phyloP scores from a whole-genome alignment of 192 early-diverging fungal genomes.

The Fimicolochytrium jonesii region DNA sequence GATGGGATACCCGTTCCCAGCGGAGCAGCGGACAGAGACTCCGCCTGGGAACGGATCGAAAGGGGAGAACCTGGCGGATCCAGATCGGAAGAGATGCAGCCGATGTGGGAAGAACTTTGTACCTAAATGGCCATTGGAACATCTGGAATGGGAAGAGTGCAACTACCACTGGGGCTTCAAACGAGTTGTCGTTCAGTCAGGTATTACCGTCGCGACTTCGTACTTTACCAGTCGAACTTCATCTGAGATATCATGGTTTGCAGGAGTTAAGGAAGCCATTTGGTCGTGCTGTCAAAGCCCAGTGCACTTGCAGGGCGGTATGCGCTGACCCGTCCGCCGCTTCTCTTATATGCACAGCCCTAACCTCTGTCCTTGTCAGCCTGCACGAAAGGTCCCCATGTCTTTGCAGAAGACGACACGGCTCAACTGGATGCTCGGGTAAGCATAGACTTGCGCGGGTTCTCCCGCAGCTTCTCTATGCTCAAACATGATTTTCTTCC shows the following conservation, averaged over 20 bases:
- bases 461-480: too few species aligned
- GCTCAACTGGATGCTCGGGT: slow-evolving; percentile 39
- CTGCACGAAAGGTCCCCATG: slow-evolving; percentile 60
- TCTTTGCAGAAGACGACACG: slow-evolving; percentile 55
- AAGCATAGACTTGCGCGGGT: too few species aligned
- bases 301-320: too few species aligned
- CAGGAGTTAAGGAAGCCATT: slow-evolving; percentile 35
- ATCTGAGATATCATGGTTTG: not conserved
- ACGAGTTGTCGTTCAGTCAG: slow-evolving; percentile 11
- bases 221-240: not conserved
- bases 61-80: slow-evolving; percentile 2
- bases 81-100: slow-evolving; percentile 35
- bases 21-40: slow-evolving; percentile 1
- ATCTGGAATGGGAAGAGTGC: slow-evolving; percentile 38
- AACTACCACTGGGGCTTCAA: slow-evolving; percentile 42
- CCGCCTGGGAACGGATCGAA: not conserved
- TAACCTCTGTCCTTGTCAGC: slow-evolving; percentile 21
- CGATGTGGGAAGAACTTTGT: slow-evolving; percentile 46
- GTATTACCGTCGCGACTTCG: slow-evolving; percentile 4
- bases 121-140: slow-evolving; percentile 35
- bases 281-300: slow-evolving; percentile 48
- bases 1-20: slow-evolving; percentile 41
- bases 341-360: not conserved
- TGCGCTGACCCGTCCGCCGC: not conserved
- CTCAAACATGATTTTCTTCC: too few species aligned